Conservation (phyloP, 2,329 filamentous ascomycete species). For the Penicillium sp. region DNA sequence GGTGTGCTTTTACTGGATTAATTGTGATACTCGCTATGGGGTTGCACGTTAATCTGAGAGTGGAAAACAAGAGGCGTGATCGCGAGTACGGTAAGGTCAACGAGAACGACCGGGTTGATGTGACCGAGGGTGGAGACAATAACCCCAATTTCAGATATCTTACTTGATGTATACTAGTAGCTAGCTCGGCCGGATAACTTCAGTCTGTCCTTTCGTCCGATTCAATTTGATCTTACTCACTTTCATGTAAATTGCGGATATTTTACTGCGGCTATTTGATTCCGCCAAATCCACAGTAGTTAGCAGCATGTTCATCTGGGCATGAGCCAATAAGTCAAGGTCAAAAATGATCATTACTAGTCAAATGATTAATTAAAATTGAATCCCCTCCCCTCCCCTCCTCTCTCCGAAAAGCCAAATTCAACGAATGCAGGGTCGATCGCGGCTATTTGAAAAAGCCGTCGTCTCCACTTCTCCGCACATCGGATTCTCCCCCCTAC, state of each 20-base stretch:
- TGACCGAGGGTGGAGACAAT: constrained; percentile 28
- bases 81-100: constrained; percentile 24
- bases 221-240: background rate
- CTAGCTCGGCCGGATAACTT: background rate
- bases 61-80: constrained; percentile 28
- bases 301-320: too few relatives aligned
- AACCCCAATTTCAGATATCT: constrained; percentile 28
- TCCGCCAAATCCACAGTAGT: too few relatives aligned
- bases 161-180: constrained; percentile 9
- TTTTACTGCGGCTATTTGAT: background rate
- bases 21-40: constrained; percentile 28
- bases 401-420: too few relatives aligned
- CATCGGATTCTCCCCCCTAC: background rate
- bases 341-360: too few relatives aligned
- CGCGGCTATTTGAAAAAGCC: constrained; percentile 11
- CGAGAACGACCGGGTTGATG: constrained; percentile 24
- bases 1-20: constrained; percentile 26
- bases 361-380: too few relatives aligned
- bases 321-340: too few relatives aligned
- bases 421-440: background rate
- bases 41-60: constrained; percentile 17
- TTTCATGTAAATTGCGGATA: background rate
- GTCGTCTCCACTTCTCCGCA: constrained; percentile 11
- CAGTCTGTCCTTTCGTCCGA: background rate
- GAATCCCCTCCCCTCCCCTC: too few relatives aligned